Base-by-base conservation (phyloP, 495 filamentous ascomycete genomes). In the Thermothielavioides terrestris region DNA sequence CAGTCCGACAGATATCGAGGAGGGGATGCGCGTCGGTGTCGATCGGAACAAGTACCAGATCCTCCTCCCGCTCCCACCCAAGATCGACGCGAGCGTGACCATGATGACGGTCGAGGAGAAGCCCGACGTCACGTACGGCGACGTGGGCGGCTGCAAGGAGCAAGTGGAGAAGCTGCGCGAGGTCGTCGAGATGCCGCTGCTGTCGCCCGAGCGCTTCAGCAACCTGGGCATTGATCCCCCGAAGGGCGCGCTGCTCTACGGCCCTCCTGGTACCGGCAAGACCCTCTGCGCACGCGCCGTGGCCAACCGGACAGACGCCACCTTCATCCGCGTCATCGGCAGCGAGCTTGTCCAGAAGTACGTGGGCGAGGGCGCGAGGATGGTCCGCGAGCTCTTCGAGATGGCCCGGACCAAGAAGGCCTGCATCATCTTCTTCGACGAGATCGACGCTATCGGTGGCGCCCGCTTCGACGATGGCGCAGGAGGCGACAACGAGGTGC, bases 31-130 rank as follows among this genome's bases (percentile, higher is more conserved):
- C 58, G 90, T 95, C 50, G 91, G 89, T 74, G 92, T 98, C 69
- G 92, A 98, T 68, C 81, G 92, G 38, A 95, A 95, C 73, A 97
- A 96, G 74, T 98, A 97, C 68, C 92, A 98, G 72, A 98, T 98
- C 57, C 79, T 97, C 52, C 76, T 98, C 18, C 92, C 92, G 40
- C 77, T 98, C n/a, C 92, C 92, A 21, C 92, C 92, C 10, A 98
- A 97, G 76, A 98, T 98, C 78, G 92, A 98, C 63, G 90, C 92
- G 43, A 92, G 86, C 57, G 92, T 98, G 56, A 98, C 92, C 42
- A 98, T 98, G 92, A 98, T 98, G 92, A 96, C 92, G 14, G 92
- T 98, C 46, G 92, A 98, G 74, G 92, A 98, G 68, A 98, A 98
- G 77, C 92, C 92, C 12, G 92, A 98, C 68, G 92, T 98, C 43